Base-by-base conservation (phyloP, 441 rosid species). In the Metrosideros polymorpha region DNA sequence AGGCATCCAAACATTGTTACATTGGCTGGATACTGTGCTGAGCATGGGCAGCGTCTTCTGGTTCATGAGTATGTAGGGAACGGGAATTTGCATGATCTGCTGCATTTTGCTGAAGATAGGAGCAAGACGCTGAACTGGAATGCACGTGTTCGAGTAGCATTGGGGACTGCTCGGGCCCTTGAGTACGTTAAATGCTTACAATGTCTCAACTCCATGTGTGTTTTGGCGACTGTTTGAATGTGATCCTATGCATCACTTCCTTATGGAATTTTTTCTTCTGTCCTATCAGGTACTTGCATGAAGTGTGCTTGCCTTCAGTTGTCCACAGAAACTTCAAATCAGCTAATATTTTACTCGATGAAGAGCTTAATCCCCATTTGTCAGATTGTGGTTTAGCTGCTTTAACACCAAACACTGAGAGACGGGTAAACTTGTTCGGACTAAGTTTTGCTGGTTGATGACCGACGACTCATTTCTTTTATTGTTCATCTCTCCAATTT, bases 291-390 rank as follows among this genome's bases (percentile, higher is more conserved):
- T 97, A 97, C 92, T 88, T 97, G 95, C 99, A 97, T 32, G 99
- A 97, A 92, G 98, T 97, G 79, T 95, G 99, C 91, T 91, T 95
- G 95, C 99, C 99, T 54, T 94, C 97, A 1, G 93, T 95, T 85
- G 99, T 95, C 87, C 99, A 97, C 90, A 95, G 98, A 90, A 97
- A 97, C 91, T 96, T 97, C 89, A 97, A 97, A 87, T 96, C 99
- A 1, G 98, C 98, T 85, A 97, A 97, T 89, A 95, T 97, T 87
- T 94, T 97, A 88, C 94, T 97, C 2, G 99, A 96, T 66, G 98
- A 96, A 87, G 99, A 96, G 86, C 97, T 95, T 51, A 96, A 95
- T 92, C 98, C 99, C 84, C 97, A 92, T 83, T 91, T 97, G 87
- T 93, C 99, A 32, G 99, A 97, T 89, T 90, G 97, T 87, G 99